These are phyloP conservation scores for Cyclotella baltica DNA, from an alignment of 108 stramenopile species.

Conservation along the genomic window DNA sequence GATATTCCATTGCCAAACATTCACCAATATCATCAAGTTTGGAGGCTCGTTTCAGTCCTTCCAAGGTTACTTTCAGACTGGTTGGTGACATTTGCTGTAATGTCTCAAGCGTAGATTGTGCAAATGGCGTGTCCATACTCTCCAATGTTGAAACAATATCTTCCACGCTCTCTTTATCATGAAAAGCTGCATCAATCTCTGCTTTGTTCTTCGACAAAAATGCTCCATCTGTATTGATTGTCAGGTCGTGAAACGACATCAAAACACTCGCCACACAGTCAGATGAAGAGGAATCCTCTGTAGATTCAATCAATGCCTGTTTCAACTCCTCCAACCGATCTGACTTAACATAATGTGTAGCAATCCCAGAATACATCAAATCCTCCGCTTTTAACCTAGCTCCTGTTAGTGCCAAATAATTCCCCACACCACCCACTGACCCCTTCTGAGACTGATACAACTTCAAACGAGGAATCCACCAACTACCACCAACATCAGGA, in stretches of 20 bases:
- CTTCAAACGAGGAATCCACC: constrained; percentile 88
- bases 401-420: constrained; percentile 95
- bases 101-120: constrained; percentile 57
- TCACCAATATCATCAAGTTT: constrained; percentile 55
- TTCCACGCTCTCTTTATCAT: constrained; percentile 57
- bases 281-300: constrained; percentile 37
- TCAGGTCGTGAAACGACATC: constrained; percentile 60
- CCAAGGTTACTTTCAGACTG: constrained; percentile 75
- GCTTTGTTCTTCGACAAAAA: constrained; percentile 54
- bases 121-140: constrained; percentile 65
- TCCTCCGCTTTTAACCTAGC: constrained; percentile 81
- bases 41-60: constrained; percentile 75
- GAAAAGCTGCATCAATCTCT: constrained; percentile 66
- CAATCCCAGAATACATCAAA: constrained; percentile 89
- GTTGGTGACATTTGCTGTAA: constrained; percentile 87
- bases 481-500: constrained; percentile 96
- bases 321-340: constrained; percentile 66
- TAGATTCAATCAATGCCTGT: constrained; percentile 56
- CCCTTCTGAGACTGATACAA: constrained; percentile 27
- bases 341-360: constrained; percentile 94
- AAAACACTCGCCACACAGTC: constrained; percentile 55
- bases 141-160: constrained; percentile 64
- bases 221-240: constrained; percentile 53
- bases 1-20: constrained; percentile 84
- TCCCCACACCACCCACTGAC: constrained; percentile 70